Evolutionary conservation across 2,329 filamentous ascomycete species (phyloP).

Genomic region (Achaetomium macrosporum): DNA sequence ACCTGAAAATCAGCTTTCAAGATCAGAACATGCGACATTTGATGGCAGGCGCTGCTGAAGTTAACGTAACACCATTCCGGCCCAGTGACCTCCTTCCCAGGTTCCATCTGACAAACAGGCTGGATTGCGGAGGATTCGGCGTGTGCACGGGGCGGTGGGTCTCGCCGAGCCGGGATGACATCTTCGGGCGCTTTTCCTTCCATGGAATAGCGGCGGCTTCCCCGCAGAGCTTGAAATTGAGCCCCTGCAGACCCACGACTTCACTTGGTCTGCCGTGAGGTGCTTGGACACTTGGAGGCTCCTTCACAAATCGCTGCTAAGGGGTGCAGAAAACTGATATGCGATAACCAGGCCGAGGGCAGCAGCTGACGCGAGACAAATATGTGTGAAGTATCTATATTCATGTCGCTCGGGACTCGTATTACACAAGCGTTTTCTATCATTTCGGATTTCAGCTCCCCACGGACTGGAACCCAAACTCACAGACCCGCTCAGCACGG

Average conservation of each 20-base stretch:
- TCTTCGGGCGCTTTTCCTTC: background rate
- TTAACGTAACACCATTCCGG: slow-evolving; percentile 4
- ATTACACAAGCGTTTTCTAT: no score
- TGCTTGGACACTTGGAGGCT: no score
- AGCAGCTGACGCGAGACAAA: no score
- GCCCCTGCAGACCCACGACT: background rate
- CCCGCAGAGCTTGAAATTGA: background rate
- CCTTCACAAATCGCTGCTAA: no score
- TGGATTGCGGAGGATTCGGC: background rate
- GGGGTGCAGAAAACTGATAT: no score
- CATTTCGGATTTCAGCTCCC: no score
- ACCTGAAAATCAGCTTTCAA: background rate
- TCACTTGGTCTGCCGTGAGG: background rate
- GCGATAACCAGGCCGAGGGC: no score
- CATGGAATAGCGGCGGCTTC: background rate
- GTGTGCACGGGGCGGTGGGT: background rate
- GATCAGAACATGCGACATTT: background rate
- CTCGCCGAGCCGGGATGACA: background rate
- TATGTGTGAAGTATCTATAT: no score
- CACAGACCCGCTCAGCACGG: no score
- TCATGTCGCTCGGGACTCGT: no score
- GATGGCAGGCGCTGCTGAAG: background rate
- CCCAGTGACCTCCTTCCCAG: background rate
- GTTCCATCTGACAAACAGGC: background rate
- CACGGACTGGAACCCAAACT: no score